Evolutionary conservation across 768 basidiomycete genomes (phyloP).

Genomic region (Tricholoma sp.): DNA sequence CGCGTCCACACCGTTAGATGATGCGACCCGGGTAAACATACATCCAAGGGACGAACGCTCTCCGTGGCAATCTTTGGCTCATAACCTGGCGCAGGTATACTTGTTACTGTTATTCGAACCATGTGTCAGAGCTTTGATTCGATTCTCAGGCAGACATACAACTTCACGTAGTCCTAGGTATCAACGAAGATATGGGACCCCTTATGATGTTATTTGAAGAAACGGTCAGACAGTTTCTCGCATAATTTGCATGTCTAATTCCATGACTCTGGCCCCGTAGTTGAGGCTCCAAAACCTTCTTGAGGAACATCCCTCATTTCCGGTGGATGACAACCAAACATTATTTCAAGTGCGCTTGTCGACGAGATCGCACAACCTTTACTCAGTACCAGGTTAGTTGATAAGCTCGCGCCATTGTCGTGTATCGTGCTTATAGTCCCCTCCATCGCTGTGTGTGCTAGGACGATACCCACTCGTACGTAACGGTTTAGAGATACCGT

Average conservation of each 20-base stretch:
- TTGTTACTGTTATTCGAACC: background rate
- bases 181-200: slow-evolving; percentile 39
- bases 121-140: background rate
- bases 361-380: slow-evolving; percentile 23
- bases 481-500: slow-evolving; percentile 17
- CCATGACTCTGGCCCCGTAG: slow-evolving; percentile 20
- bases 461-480: slow-evolving; percentile 25
- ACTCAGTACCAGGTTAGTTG: slow-evolving; percentile 23
- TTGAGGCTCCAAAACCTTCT: slow-evolving; percentile 33
- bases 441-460: background rate
- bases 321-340: slow-evolving; percentile 28
- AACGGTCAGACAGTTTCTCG: slow-evolving; percentile 28
- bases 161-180: slow-evolving; percentile 51
- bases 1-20: slow-evolving; percentile 38
- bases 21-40: slow-evolving; percentile 20
- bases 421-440: slow-evolving; percentile 6
- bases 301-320: slow-evolving; percentile 40
- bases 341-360: slow-evolving; percentile 44
- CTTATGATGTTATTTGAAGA: slow-evolving; percentile 45
- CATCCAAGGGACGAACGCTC: slow-evolving; percentile 26
- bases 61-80: slow-evolving; percentile 37
- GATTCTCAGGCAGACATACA: slow-evolving; percentile 44
- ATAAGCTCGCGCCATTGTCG: slow-evolving; percentile 4
- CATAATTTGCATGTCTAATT: slow-evolving; percentile 5
- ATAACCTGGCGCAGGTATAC: slow-evolving; percentile 41